phyloP scores from a whole-genome alignment of 208 protist genomes.

The Leishmania amazonensis region DNA sequence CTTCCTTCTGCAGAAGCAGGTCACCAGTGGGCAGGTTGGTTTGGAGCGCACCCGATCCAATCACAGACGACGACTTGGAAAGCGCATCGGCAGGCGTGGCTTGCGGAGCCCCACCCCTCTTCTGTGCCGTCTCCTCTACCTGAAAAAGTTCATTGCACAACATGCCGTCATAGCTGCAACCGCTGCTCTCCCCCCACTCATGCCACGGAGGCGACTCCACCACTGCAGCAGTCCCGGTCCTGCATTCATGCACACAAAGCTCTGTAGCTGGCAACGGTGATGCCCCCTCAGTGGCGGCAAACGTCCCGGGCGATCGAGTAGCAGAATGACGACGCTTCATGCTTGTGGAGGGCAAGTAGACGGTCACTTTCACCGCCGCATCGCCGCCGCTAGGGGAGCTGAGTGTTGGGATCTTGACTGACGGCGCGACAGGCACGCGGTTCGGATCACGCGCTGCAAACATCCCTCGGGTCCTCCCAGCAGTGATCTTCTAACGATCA shows the following conservation, averaged over 20 bases:
- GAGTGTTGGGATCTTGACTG: constrained; percentile 37
- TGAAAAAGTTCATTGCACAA: neutral
- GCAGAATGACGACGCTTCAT: constrained; percentile 14
- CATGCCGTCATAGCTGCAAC: neutral
- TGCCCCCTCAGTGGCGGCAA: neutral
- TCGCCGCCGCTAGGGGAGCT: constrained; percentile 3
- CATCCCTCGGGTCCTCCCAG: constrained; percentile 12
- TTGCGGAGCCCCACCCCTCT: neutral
- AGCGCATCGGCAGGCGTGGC: neutral
- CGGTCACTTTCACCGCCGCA: neutral
- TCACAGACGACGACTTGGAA: neutral
- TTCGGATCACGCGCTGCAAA: constrained; percentile 29
- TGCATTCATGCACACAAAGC: constrained; percentile 28
- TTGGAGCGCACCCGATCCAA: neutral
- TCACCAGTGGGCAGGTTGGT: constrained; percentile 2
- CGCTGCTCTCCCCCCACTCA: neutral
- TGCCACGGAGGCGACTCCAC: constrained; percentile 4
- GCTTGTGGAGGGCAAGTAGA: constrained; percentile 20
- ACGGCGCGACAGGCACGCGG: constrained; percentile 17
- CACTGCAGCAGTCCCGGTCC: neutral
- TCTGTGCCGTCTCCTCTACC: neutral
- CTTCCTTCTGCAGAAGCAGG: constrained; percentile 31
- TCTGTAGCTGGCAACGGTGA: neutral
- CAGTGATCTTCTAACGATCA: neutral
- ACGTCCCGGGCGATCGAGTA: neutral